phyloP scores from a whole-genome alignment of 306 rosid genomes.

The Arachis hypogaea region DNA sequence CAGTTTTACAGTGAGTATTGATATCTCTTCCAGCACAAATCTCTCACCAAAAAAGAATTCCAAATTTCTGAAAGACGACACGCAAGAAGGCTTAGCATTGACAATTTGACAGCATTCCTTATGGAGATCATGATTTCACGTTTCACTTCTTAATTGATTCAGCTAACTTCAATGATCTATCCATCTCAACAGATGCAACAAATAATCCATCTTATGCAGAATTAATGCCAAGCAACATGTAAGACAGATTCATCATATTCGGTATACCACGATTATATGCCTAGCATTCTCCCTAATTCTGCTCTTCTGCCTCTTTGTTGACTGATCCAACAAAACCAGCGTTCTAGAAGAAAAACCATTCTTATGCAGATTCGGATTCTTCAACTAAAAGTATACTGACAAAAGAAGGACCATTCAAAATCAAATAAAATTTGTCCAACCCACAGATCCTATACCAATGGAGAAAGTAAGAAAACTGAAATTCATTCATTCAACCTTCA shows the following conservation, averaged over 20 bases:
- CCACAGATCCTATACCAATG: slow-evolving; percentile 38
- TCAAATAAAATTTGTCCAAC: slow-evolving; percentile 44
- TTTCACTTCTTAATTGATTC: slow-evolving; percentile 26
- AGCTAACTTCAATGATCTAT: slow-evolving; percentile 35
- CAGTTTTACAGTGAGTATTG: slow-evolving; percentile 38
- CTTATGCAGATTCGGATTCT: slow-evolving; percentile 32
- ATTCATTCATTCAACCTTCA: slow-evolving; percentile 33
- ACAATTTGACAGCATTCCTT: slow-evolving; percentile 16
- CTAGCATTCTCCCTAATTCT: slow-evolving; percentile 30
- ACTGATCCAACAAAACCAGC: slow-evolving; percentile 35
- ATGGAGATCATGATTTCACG: slow-evolving; percentile 33
- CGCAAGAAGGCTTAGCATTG: slow-evolving; percentile 15
- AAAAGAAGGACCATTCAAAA: slow-evolving; percentile 38
- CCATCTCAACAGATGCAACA: slow-evolving; percentile 33
- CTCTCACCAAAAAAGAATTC: slow-evolving; percentile 31
- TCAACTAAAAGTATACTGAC: slow-evolving; percentile 33
- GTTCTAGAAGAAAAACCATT: slow-evolving; percentile 39
- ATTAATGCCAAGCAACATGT: slow-evolving; percentile 29
- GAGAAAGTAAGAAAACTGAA: slow-evolving; percentile 35
- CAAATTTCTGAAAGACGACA: slow-evolving; percentile 38
- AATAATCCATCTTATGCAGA: slow-evolving; percentile 36
- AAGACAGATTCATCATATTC: slow-evolving; percentile 13
- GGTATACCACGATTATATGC: slow-evolving; percentile 20
- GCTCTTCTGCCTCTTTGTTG: slow-evolving; percentile 35
- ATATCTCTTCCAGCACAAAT: slow-evolving; percentile 35